Conservation (phyloP, 306 rosid genomes). For the Vicia faba region DNA sequence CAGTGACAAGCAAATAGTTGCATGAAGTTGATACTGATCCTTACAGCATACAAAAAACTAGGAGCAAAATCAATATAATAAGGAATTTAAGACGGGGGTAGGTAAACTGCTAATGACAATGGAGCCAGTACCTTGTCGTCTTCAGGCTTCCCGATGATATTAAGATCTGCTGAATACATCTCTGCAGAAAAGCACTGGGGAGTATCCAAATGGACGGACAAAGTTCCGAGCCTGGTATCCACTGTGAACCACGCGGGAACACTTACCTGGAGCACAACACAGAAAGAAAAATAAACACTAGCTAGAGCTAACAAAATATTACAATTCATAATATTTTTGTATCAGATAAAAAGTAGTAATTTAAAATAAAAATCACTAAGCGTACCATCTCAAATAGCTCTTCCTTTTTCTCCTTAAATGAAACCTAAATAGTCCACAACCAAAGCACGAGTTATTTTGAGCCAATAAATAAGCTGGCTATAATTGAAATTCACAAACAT, state of each 20-base stretch:
- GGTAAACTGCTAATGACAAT: slow-evolving; percentile 17
- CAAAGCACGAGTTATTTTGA: slow-evolving; percentile 34
- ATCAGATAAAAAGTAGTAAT: neutral
- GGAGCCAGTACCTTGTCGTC: slow-evolving; percentile 81
- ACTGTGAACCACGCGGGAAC: slow-evolving; percentile 98
- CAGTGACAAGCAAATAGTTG: slow-evolving; percentile 11
- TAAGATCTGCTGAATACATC: slow-evolving; percentile 94
- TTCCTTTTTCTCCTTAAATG: slow-evolving; percentile 88
- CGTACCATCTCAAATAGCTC: slow-evolving; percentile 94
- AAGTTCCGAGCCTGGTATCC: slow-evolving; percentile 95
- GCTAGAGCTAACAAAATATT: slow-evolving; percentile 34
- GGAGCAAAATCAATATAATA: slow-evolving; percentile 21
- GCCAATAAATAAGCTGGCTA: slow-evolving; percentile 32
- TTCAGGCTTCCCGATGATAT: slow-evolving; percentile 90
- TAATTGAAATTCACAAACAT: slow-evolving; percentile 38
- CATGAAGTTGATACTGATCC: slow-evolving; percentile 11
- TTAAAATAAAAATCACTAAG: slow-evolving; percentile 26
- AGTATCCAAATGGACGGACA: slow-evolving; percentile 92
- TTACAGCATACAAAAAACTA: slow-evolving; percentile 7
- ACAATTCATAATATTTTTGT: neutral
- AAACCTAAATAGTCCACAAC: slow-evolving; percentile 60
- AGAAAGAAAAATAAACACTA: slow-evolving; percentile 36
- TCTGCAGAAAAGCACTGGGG: slow-evolving; percentile 98
- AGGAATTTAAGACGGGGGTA: slow-evolving; percentile 17
- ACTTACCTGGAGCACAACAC: slow-evolving; percentile 76